phyloP scores from a whole-genome alignment of 164 flowering plant species.

The Nymphaea colorata region DNA sequence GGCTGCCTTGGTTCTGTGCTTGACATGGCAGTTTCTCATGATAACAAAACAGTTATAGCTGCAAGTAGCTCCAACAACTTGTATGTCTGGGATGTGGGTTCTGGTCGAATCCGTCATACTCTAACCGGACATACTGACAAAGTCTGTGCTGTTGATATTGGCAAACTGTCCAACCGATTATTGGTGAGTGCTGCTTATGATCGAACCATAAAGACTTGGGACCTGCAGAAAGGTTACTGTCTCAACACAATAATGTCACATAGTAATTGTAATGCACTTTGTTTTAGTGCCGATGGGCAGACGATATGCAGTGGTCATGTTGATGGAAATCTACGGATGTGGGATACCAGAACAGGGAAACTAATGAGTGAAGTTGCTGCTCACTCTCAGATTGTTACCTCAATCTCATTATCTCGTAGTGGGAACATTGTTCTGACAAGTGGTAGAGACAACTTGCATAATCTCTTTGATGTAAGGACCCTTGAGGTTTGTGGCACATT shows the following conservation, averaged over 20 bases:
- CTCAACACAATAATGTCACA: conserved; percentile 58
- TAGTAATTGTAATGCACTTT: conserved; percentile 86
- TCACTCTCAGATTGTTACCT: conserved; percentile 73
- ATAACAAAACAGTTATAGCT: conserved; percentile 64
- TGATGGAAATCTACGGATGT: conserved; percentile 82
- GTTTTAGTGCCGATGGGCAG: conserved; percentile 74
- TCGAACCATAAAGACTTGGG: conserved; percentile 90
- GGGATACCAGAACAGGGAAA: conserved; percentile 78
- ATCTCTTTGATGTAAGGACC: conserved; percentile 62
- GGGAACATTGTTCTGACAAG: conserved; percentile 66
- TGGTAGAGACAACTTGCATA: conserved; percentile 90
- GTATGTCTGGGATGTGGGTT: conserved; percentile 75
- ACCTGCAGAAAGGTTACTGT: conserved; percentile 83
- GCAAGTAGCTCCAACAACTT: conserved; percentile 88
- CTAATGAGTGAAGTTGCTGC: conserved; percentile 81
- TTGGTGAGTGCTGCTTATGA: conserved; percentile 91
- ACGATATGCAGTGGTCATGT: conserved; percentile 88
- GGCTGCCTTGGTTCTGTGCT: conserved; percentile 89
- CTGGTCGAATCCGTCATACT: conserved; percentile 75
- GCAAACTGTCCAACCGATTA: conserved; percentile 57
- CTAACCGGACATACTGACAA: conserved; percentile 90
- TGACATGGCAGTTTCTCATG: conserved; percentile 72
- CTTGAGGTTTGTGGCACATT: conserved; percentile 77
- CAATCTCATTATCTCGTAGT: conserved; percentile 56
- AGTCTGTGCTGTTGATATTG: conserved; percentile 84